Evolutionary conservation across 2,329 filamentous ascomycete genomes (phyloP).

Genomic region (Clarireedia homoeocarpa): DNA sequence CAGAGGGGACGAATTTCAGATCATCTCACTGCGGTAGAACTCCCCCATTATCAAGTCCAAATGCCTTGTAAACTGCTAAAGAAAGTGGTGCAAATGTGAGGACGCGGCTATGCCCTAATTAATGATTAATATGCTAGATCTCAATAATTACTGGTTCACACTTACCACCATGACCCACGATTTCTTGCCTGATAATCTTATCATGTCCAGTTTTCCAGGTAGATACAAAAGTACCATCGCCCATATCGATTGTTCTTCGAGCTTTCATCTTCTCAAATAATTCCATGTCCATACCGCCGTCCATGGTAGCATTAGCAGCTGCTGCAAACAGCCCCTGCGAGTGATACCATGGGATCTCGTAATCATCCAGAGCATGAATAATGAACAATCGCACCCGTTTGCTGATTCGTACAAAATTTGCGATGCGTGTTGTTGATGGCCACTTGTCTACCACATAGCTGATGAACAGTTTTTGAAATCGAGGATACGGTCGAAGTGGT

Average conservation of each 20-base stretch:
- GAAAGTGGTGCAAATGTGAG: slow-evolving; percentile 57
- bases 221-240: slow-evolving; percentile 27
- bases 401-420: slow-evolving; percentile 44
- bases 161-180: slow-evolving; percentile 29
- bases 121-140: slow-evolving; percentile 12
- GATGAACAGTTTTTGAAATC: slow-evolving; percentile 52
- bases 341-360: slow-evolving; percentile 71
- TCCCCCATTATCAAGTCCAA: slow-evolving; percentile 37
- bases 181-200: slow-evolving; percentile 28
- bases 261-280: slow-evolving; percentile 27
- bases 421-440: slow-evolving; percentile 62
- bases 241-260: slow-evolving; percentile 26
- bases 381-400: slow-evolving; percentile 57
- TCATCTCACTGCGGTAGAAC: slow-evolving; percentile 7
- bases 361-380: slow-evolving; percentile 74
- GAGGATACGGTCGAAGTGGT: slow-evolving; percentile 61
- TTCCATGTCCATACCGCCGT: slow-evolving; percentile 25
- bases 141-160: slow-evolving; percentile 1
- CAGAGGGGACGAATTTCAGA: neutral
- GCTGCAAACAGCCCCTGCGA: slow-evolving; percentile 55
- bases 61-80: slow-evolving; percentile 56
- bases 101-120: slow-evolving; percentile 60
- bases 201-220: slow-evolving; percentile 26
- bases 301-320: slow-evolving; percentile 45
- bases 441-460: slow-evolving; percentile 70